phyloP scores from a whole-genome alignment of 1,284 basidiomycete genomes.

The Laetiporus sulphureus region DNA sequence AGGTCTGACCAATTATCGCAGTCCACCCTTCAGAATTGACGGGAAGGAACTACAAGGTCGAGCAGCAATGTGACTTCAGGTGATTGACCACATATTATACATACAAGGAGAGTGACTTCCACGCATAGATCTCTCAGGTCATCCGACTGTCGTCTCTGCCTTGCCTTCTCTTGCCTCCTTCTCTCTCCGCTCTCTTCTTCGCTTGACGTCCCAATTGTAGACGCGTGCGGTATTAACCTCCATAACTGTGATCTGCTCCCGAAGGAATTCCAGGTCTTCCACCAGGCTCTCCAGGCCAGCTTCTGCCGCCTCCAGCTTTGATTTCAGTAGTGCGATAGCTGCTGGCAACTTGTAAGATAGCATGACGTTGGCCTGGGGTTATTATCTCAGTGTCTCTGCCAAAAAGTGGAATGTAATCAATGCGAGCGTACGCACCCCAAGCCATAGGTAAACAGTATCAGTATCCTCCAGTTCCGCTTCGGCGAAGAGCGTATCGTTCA shows the following conservation, averaged over 20 bases:
- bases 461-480: constrained; percentile 86
- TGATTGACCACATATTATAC: neutral
- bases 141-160: constrained; percentile 9
- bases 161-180: constrained; percentile 28
- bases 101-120: no score
- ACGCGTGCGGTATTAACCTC: constrained; percentile 97
- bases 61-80: no score
- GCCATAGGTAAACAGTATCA: constrained; percentile 91
- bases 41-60: no score
- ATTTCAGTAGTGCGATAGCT: constrained; percentile 70
- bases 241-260: constrained; percentile 96
- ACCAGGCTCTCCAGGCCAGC: constrained; percentile 62
- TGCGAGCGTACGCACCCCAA: constrained; percentile 67
- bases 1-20: no score
- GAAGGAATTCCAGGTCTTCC: constrained; percentile 89
- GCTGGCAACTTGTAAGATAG: constrained; percentile 86
- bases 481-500: constrained; percentile 93
- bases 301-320: constrained; percentile 78
- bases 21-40: no score
- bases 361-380: constrained; percentile 90
- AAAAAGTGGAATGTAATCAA: neutral
- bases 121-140: neutral
- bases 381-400: neutral
- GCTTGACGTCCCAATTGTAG: constrained; percentile 94
- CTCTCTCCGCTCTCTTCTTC: constrained; percentile 58